These are phyloP conservation scores for Friedmanniomyces endolithicus DNA, from an alignment of 495 filamentous ascomycete species.

Conservation along the genomic window DNA sequence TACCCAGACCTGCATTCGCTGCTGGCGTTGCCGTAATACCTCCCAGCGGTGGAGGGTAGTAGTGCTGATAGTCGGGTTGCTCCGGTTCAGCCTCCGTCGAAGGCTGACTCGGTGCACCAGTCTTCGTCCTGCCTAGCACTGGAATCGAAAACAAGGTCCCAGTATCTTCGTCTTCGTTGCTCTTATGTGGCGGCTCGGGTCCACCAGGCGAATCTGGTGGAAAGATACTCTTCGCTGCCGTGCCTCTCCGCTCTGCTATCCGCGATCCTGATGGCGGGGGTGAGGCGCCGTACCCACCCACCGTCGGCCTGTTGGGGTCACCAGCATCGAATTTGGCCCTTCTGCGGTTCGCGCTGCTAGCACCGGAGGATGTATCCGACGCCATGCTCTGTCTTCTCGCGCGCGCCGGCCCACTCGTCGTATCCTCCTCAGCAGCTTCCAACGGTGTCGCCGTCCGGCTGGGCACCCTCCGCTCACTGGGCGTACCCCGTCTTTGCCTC, in stretches of 20 bases:
- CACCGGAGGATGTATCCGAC: slow-evolving; percentile 15
- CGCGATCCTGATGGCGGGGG: slow-evolving; percentile 18
- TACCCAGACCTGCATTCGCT: slow-evolving; percentile 1
- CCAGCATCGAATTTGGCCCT: slow-evolving; percentile 25
- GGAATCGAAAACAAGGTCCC: slow-evolving; percentile 19
- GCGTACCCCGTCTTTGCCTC: background rate
- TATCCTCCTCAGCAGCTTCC: slow-evolving; percentile 12
- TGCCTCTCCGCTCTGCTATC: slow-evolving; percentile 34
- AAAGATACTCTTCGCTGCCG: slow-evolving; percentile 18
- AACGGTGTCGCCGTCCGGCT: slow-evolving; percentile 10
- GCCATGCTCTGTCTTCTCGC: slow-evolving; percentile 14
- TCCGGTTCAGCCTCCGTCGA: slow-evolving; percentile 30
- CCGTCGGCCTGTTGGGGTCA: slow-evolving; percentile 31
- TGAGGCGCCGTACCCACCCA: slow-evolving; percentile 23
- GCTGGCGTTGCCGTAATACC: slow-evolving; percentile 3
- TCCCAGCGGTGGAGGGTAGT: slow-evolving; percentile 45
- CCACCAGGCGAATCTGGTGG: slow-evolving; percentile 42
- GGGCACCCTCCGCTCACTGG: background rate
- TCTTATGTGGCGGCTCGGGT: slow-evolving; percentile 55
- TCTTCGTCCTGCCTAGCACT: slow-evolving; percentile 1
- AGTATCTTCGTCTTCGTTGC: slow-evolving; percentile 31
- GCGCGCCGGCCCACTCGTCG: background rate
- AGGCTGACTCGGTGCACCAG: slow-evolving; percentile 34
- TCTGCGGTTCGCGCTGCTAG: slow-evolving; percentile 4
- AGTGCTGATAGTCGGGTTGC: slow-evolving; percentile 51